Evolutionary conservation across 2,329 filamentous ascomycete species (phyloP).

Genomic region (Aspergillus chevalieri): DNA sequence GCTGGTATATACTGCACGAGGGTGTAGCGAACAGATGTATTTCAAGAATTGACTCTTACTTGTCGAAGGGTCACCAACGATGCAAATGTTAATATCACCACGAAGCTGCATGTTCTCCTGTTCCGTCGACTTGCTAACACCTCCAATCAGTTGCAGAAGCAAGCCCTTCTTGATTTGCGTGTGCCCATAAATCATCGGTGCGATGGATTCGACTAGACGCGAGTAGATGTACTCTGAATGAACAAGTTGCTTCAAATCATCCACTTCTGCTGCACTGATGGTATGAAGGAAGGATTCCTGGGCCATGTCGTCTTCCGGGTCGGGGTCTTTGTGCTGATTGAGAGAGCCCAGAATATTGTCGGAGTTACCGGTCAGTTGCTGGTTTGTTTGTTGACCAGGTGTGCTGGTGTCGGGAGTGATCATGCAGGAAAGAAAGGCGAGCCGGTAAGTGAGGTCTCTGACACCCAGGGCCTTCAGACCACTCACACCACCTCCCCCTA

Average conservation of each 20-base stretch:
- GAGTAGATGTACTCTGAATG: slow-evolving; percentile 94
- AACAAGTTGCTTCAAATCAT: slow-evolving; percentile 87
- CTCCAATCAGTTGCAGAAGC: slow-evolving; percentile 89
- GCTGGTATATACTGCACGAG: slow-evolving; percentile 92
- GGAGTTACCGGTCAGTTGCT: slow-evolving; percentile 64
- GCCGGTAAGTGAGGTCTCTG: slow-evolving; percentile 85
- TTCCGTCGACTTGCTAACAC: slow-evolving; percentile 82
- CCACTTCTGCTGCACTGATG: slow-evolving; percentile 78
- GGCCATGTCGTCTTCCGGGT: slow-evolving; percentile 74
- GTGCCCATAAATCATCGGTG: slow-evolving; percentile 95
- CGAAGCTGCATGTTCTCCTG: slow-evolving; percentile 85
- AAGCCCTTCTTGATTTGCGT: slow-evolving; percentile 97
- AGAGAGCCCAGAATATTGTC: slow-evolving; percentile 79
- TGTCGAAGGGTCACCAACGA: slow-evolving; percentile 93
- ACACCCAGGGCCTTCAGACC: slow-evolving; percentile 91
- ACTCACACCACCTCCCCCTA: slow-evolving; percentile 74
- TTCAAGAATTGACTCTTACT: slow-evolving; percentile 98
- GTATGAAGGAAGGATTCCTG: slow-evolving; percentile 83
- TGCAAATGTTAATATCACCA: slow-evolving; percentile 97
- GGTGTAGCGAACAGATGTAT: slow-evolving; percentile 95
- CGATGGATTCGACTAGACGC: slow-evolving; percentile 84
- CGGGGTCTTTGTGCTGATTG: slow-evolving; percentile 63
- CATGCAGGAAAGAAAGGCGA: slow-evolving; percentile 98
- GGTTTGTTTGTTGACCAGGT: slow-evolving; percentile 65
- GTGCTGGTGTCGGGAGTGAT: slow-evolving; percentile 81